Base-by-base conservation (phyloP, 306 rosid genomes). In the Lotus japonicus region DNA sequence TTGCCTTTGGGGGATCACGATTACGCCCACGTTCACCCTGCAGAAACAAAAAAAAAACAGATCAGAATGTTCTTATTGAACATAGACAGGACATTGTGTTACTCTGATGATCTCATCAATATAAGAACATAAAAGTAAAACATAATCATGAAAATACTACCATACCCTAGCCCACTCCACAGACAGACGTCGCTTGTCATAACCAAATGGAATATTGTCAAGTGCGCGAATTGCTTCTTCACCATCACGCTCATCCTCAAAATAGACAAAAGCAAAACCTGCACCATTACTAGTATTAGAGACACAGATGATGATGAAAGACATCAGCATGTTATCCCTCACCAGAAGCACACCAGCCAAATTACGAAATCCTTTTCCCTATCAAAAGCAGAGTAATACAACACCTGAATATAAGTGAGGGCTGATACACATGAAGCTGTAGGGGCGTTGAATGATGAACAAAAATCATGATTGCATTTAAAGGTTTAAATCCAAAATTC, bases 261-360 rank as follows among this genome's bases (percentile, higher is more conserved):
- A 91, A 71, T 95, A 95, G 39, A 95, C 97, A 81, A 95, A 95
- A 19, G 99, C 99, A 90, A 90, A 95, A 45, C 96, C 99, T 95
- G 86, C 68, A 81, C 82, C 36, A 60, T 16, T 26, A 67, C 31
- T 7, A 59, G 64, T 36, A 72, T 88, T 70, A 87, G 77, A 78
- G 11, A 11, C 63, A 62, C 26, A 70, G 58, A 46, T 6, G 4
- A 78, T 11, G 8, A 50, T 36, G 5, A 57, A 55, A 43, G 38
- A 44, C 46, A 52, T 66, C 50, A 65, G 39, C 84, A 74, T 53
- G 56, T 64, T 76, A 81, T 74, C 76, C 79, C 82, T 76, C 77
- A 72, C 86, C 84, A 76, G 66, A 64, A 90, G 81, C 64, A 84
- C 88, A 88, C 77, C 85, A 87, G 79, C 85, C 88, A 76, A 82